These are phyloP conservation scores for Lipomyces lipofer DNA, from an alignment of 805 yeast genomes.

Conservation along the genomic window DNA sequence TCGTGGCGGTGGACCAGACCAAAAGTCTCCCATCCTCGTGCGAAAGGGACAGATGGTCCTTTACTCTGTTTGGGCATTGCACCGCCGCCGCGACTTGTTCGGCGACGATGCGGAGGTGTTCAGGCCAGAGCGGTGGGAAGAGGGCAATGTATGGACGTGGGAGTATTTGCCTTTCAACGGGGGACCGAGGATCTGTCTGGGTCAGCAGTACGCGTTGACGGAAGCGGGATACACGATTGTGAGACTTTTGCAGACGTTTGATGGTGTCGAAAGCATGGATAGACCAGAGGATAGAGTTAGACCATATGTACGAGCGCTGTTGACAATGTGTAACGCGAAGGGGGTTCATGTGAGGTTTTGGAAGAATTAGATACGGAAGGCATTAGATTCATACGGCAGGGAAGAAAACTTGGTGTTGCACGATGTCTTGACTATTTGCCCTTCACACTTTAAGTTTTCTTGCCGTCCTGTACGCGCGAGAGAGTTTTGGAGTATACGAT, in stretches of 20 bases:
- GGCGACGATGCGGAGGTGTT: constrained; percentile 49
- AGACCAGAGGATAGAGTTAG: constrained; percentile 2
- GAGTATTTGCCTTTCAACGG: constrained; percentile 56
- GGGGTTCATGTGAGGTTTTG: constrained; percentile 16
- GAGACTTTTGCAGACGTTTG: constrained; percentile 42
- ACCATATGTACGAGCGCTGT: constrained; percentile 9
- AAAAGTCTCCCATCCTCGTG: constrained; percentile 43
- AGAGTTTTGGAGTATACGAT: no score
- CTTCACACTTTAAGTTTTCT: no score
- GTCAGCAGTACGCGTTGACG: constrained; percentile 58
- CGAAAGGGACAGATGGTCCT: constrained; percentile 47
- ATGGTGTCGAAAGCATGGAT: constrained; percentile 29
- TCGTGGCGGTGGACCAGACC: constrained; percentile 52
- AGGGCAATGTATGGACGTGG: constrained; percentile 45
- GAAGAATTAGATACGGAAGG: constrained; percentile 49
- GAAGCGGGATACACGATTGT: constrained; percentile 50
- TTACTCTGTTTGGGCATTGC: constrained; percentile 47
- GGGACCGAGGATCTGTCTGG: constrained; percentile 57
- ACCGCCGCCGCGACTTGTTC: constrained; percentile 44
- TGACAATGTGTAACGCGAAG: constrained; percentile 16
- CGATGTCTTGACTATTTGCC: no score
- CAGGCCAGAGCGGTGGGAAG: constrained; percentile 53
- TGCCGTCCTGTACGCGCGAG: no score
- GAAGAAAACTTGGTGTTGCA: no score
- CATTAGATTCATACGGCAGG: no score